Evolutionary conservation across 2,329 filamentous ascomycete genomes (phyloP).

Genomic region (Fusarium subglutinans): DNA sequence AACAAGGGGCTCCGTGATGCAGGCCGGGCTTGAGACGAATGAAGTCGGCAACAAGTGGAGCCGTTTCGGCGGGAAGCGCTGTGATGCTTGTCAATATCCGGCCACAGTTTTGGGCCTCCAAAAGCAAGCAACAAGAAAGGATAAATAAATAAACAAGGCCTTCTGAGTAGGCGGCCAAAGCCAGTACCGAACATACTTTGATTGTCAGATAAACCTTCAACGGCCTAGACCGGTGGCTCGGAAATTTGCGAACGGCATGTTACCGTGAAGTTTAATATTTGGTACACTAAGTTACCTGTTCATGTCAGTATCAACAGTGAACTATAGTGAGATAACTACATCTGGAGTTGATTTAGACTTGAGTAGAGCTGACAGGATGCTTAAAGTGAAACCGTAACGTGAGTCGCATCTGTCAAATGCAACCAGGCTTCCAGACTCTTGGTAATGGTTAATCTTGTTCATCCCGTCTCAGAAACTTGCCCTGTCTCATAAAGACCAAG

Average conservation of each 20-base stretch:
- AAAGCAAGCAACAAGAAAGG: not conserved
- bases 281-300: not conserved
- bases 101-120: conserved; percentile 7
- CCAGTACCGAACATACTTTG: not conserved
- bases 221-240: not conserved
- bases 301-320: not conserved
- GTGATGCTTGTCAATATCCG: conserved; percentile 4
- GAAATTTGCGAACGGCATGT: conserved; percentile 10
- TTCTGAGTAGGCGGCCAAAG: not conserved
- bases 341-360: not conserved
- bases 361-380: not conserved
- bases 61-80: conserved; percentile 24
- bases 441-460: not conserved
- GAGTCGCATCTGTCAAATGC: not conserved
- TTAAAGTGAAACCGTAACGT: conserved; percentile 14
- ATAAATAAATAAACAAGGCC: conserved; percentile 13
- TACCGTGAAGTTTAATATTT: not conserved
- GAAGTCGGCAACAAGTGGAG: conserved; percentile 32
- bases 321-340: not conserved
- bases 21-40: conserved; percentile 32
- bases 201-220: not conserved
- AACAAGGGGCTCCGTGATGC: conserved; percentile 17
- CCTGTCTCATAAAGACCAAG: conserved; percentile 3
- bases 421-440: conserved; percentile 12
- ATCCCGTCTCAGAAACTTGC: conserved; percentile 19